Evolutionary conservation across 768 basidiomycete species (phyloP), one percentile per base, ranked within the genome.

Genomic region (Amanita rubescens): DNA sequence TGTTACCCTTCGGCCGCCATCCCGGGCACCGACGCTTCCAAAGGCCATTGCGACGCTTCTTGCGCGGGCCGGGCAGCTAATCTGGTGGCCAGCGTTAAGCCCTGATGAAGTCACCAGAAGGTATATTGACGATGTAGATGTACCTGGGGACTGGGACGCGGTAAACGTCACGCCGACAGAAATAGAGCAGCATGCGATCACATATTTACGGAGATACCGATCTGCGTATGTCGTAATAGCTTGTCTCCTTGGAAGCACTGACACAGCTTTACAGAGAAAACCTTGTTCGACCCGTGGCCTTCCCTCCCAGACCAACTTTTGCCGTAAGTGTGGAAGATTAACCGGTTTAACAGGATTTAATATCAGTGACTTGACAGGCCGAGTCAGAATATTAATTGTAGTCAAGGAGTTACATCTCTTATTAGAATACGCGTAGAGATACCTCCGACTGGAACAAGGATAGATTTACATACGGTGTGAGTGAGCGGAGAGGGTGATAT

Each of bases 61-160:
- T 35, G 77, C 93, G 3, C 81, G 74, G 59, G 67, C 76, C 45
- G 75, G 78, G n/a, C 71, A 87, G 81, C 64, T 67, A 60, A 55
- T 76, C 69, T 99, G 93, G 94, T 98, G 94, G 94, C 94, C 94
- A 11, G 78, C 87, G 34, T 75, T 96, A 47, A 83, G 80, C 65
- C 90, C 93, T 1, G 95, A 99, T 66, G 94, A 96, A 68, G 85
- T 99, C 19, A 78, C 81, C 62, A 77, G 96, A 62, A 81, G 91
- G 55, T 96, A 81, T 67, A 81, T 97, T 59, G 79, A 93, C 70
- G 94, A 98, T 67, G 73, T 74, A 34, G 78, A 83, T 53, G 79
- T 74, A 54, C 76, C 73, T 17, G 90, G 90, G 20, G 86, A 86
- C 65, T 97, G 93, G 93, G 82, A 82, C 60, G 78, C 79, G 43